Evolutionary conservation across 805 yeast species (phyloP).

Genomic region (Pichia phayaonensis): DNA sequence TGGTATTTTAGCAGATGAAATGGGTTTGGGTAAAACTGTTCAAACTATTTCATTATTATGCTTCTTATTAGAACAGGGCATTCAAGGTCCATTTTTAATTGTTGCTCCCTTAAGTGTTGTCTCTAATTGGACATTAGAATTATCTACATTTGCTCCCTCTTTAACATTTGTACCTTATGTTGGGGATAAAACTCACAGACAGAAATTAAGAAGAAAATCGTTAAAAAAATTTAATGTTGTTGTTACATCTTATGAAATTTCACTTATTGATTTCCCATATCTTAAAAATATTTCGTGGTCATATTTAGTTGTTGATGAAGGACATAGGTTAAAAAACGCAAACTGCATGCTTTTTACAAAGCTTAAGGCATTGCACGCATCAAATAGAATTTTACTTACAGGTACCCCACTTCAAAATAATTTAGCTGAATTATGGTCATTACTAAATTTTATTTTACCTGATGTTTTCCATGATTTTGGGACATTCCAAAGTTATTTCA

Average conservation of each 20-base stretch:
- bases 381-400: slow-evolving; percentile 73
- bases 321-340: slow-evolving; percentile 83
- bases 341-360: slow-evolving; percentile 68
- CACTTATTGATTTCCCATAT: slow-evolving; percentile 57
- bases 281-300: slow-evolving; percentile 61
- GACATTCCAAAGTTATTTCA: slow-evolving; percentile 91
- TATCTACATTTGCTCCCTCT: slow-evolving; percentile 64
- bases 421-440: slow-evolving; percentile 83
- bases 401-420: slow-evolving; percentile 98
- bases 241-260: slow-evolving; percentile 75
- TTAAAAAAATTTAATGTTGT: slow-evolving; percentile 41
- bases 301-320: slow-evolving; percentile 88
- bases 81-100: slow-evolving; percentile 69
- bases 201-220: slow-evolving; percentile 28
- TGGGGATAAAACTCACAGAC: slow-evolving; percentile 56
- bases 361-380: slow-evolving; percentile 57
- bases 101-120: slow-evolving; percentile 82
- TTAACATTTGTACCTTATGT: slow-evolving; percentile 55
- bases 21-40: slow-evolving; percentile 94
- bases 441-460: slow-evolving; percentile 84
- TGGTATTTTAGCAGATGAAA: slow-evolving; percentile 94
- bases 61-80: slow-evolving; percentile 69
- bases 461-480: slow-evolving; percentile 88
- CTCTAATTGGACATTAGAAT: slow-evolving; percentile 76
- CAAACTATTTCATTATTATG: slow-evolving; percentile 78